phyloP scores from a whole-genome alignment of 306 rosid species.

The Pueraria montana region DNA sequence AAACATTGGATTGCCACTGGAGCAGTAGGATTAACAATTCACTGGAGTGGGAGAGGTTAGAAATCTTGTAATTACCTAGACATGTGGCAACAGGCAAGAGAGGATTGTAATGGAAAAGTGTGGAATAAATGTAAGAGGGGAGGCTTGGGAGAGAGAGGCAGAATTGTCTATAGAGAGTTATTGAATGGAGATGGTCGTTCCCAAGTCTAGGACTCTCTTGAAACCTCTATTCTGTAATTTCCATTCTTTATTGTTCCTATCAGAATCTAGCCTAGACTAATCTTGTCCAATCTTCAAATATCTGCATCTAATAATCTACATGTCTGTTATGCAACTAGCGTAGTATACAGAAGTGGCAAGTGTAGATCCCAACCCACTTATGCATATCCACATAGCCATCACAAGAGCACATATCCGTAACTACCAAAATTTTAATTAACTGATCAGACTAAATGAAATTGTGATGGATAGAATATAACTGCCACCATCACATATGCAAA shows the following conservation, averaged over 20 bases:
- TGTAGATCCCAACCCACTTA: neutral
- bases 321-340: neutral
- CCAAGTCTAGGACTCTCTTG: neutral
- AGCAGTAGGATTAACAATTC: constrained; percentile 6
- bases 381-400: neutral
- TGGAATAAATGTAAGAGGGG: constrained; percentile 8
- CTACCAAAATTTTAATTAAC: neutral
- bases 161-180: neutral
- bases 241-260: neutral
- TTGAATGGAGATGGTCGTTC: neutral
- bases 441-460: neutral
- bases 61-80: neutral
- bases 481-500: constrained; percentile 16
- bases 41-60: neutral
- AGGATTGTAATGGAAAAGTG: neutral
- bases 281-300: constrained; percentile 14
- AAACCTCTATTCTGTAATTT: constrained; percentile 12
- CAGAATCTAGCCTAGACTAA: neutral
- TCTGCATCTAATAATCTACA: neutral
- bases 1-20: neutral
- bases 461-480: neutral
- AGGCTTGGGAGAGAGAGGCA: neutral
- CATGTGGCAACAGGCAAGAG: constrained; percentile 3
- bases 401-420: neutral
- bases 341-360: neutral